Evolutionary conservation across 148 eudicot species (phyloP), one percentile per base, ranked within the genome.

Genomic region (Fagopyrum homotropicum): DNA sequence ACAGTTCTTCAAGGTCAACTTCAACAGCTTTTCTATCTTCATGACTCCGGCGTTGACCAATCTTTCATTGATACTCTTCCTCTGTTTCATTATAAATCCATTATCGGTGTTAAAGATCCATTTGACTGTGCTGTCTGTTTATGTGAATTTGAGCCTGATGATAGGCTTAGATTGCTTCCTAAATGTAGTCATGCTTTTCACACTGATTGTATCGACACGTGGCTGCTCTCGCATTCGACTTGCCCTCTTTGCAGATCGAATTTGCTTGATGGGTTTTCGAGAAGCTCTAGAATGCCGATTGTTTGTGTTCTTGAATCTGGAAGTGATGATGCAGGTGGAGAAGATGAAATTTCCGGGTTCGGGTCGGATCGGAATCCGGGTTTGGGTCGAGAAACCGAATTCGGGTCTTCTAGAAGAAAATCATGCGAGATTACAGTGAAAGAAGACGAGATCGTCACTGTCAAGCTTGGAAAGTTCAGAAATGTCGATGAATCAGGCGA

Each of bases 121-220:
- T 94, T 94, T 69, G 98, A 94, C 80, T 94, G 98, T 69, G 98
- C 98, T 46, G 98, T 94, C 16, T 94, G 98, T 79, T 81, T 94
- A 73, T 91, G 87, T 73, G 96, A 94, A 74, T 94, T 90, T 72
- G 93, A 87, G 79, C 75, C 79, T 0, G 88, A 90, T 2, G 97
- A 95, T 74, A 84, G 85, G 66, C 89, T 95, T 5, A 80, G 98
- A 26, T 74, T 91, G n/a, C 77, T 95, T 61, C 97, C 98, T 1
- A 88, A 90, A 66, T 95, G 98, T 77, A 92, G 98, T 79, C 98
- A 95, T 74, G 98, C 98, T 46, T 95, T 95, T 79, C 98, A 95
- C 48, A 86, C 89, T 86, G 91, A 85, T 2, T 95, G 98, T 60
- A 90, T 95, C 47, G 98, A 95, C 63, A 95, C 97, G 44, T 95